phyloP scores from a whole-genome alignment of 2,329 filamentous ascomycete species.

The Monilinia fructicola region DNA sequence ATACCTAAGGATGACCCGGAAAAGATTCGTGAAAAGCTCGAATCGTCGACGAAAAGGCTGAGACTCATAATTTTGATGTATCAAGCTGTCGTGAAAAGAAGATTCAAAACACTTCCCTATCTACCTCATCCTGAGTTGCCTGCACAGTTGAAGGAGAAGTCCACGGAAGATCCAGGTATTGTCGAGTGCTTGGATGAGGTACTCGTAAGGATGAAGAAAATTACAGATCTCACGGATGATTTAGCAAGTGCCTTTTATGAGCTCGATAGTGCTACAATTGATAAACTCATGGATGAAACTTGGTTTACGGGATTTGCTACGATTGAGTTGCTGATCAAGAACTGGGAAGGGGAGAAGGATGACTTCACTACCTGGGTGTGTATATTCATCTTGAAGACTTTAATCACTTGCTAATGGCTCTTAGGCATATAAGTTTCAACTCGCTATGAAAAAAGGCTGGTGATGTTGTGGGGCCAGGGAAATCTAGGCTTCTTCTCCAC shows the following conservation, averaged over 20 bases:
- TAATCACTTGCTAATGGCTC: slow-evolving; percentile 19
- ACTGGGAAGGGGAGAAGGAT: slow-evolving; percentile 67
- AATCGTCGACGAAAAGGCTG: slow-evolving; percentile 61
- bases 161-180: slow-evolving; percentile 26
- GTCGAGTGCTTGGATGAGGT: slow-evolving; percentile 54
- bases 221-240: slow-evolving; percentile 70
- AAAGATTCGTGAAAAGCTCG: slow-evolving; percentile 63
- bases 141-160: slow-evolving; percentile 29
- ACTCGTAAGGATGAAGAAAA: slow-evolving; percentile 53
- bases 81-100: slow-evolving; percentile 66
- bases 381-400: neutral
- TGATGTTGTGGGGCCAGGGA: neutral
- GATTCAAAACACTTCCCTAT: slow-evolving; percentile 59
- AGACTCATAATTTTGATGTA: slow-evolving; percentile 69
- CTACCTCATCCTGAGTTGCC: slow-evolving; percentile 45
- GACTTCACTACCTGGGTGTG: slow-evolving; percentile 73
- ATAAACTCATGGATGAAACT: slow-evolving; percentile 57
- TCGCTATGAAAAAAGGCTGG: slow-evolving; percentile 36
- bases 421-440: slow-evolving; percentile 37
- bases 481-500: neutral
- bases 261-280: slow-evolving; percentile 58
- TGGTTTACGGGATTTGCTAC: slow-evolving; percentile 59
- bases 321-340: slow-evolving; percentile 54
- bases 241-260: slow-evolving; percentile 73
- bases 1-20: slow-evolving; percentile 66